Percentiles rank a stretch among this genome's conserved stretches.
Conservation (phyloP, 352 stramenopile genomes). For the Globisporangium abappressorium region DNA sequence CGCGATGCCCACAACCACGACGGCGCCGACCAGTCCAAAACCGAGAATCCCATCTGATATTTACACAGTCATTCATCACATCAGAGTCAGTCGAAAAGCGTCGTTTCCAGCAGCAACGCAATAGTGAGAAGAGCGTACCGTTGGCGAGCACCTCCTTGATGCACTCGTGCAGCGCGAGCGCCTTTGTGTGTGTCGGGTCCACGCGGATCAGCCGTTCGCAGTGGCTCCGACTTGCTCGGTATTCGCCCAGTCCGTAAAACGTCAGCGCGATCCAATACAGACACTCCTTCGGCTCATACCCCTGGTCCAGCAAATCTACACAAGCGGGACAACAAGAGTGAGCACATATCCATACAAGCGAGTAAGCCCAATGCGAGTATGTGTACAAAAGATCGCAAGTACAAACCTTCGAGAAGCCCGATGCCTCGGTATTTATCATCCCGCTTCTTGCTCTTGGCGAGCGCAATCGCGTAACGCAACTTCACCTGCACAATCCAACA, state of each 20-base stretch:
- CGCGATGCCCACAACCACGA: slow-evolving; percentile 69
- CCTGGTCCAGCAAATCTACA: slow-evolving; percentile 57
- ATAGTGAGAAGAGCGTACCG: slow-evolving; percentile 25
- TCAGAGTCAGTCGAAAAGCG: neutral
- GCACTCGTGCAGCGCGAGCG: slow-evolving; percentile 68
- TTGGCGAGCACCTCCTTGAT: slow-evolving; percentile 69
- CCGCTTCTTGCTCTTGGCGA: slow-evolving; percentile 77
- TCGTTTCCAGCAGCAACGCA: neutral
- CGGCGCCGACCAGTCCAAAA: slow-evolving; percentile 61
- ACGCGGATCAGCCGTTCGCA: slow-evolving; percentile 76
- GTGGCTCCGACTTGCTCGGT: slow-evolving; percentile 59
- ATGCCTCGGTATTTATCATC: slow-evolving; percentile 78
- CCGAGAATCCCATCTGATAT: slow-evolving; percentile 60
- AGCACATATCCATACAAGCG: neutral
- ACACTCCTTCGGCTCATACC: slow-evolving; percentile 55
- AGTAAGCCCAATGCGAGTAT: neutral
- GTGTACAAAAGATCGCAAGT: neutral
- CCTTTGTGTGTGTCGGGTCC: slow-evolving; percentile 68
- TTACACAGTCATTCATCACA: neutral
- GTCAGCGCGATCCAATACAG: slow-evolving; percentile 81
- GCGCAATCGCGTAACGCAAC: slow-evolving; percentile 60
- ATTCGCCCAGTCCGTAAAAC: slow-evolving; percentile 64
- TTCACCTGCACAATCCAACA: slow-evolving; percentile 45
- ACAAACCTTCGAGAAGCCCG: slow-evolving; percentile 61
- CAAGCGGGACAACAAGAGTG: neutral